Percentiles rank a stretch among this genome's conserved stretches.
Conservation (phyloP, 2,329 filamentous ascomycete species). For the Capronia epimyces region DNA sequence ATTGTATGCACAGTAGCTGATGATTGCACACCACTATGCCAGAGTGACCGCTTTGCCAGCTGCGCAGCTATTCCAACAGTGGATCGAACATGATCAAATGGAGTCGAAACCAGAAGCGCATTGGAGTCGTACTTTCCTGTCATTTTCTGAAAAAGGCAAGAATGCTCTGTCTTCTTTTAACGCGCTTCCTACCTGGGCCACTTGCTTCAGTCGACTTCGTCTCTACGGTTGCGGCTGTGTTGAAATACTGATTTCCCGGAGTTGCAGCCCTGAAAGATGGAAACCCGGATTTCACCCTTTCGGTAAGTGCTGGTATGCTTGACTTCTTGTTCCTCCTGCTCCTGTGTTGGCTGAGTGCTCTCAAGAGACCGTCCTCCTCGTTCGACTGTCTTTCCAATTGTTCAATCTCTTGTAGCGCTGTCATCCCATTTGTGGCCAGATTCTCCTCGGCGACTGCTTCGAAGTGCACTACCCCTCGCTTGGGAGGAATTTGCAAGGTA, state of each 20-base stretch:
- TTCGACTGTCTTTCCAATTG: constrained; percentile 47
- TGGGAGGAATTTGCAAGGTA: constrained; percentile 58
- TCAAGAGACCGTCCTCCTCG: constrained; percentile 38
- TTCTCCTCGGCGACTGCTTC: constrained; percentile 64
- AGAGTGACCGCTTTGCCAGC: neutral
- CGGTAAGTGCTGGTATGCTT: constrained; percentile 13
- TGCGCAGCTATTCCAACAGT: neutral
- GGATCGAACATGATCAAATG: neutral
- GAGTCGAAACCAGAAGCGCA: neutral
- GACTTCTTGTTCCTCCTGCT: constrained; percentile 30
- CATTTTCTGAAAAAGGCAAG: constrained; percentile 28
- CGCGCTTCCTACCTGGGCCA: constrained; percentile 16
- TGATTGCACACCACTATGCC: constrained; percentile 4
- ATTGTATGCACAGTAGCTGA: constrained; percentile 4
- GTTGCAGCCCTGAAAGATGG: constrained; percentile 22
- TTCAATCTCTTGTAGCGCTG: constrained; percentile 62
- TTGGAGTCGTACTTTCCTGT: neutral
- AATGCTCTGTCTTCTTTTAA: constrained; percentile 29
- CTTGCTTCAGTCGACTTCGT: constrained; percentile 19
- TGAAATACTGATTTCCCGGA: constrained; percentile 18
- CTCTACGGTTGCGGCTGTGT: constrained; percentile 8
- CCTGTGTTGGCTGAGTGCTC: constrained; percentile 36
- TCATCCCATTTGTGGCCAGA: constrained; percentile 65
- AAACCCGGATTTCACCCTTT: constrained; percentile 14
- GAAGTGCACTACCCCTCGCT: constrained; percentile 69